Evolutionary conservation across 148 eudicot genomes (phyloP), one percentile per base, ranked within the genome.

Genomic region (Oxyria digyna): DNA sequence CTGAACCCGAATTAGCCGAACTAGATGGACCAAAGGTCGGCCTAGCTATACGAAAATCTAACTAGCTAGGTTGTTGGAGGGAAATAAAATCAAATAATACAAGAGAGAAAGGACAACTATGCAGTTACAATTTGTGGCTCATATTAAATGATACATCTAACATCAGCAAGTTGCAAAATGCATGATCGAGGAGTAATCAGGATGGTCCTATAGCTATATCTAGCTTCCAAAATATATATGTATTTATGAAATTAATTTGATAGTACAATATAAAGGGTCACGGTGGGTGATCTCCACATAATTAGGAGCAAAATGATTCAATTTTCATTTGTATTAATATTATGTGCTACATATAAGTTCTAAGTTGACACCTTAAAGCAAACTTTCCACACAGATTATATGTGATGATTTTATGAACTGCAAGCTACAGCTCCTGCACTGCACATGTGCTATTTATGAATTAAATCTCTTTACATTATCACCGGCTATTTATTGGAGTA

Each of bases 21-120:
- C 6, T 20, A 49, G 55, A 48, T 20, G 1, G 23, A 18, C 24
- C 32, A 5, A 23, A 23, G 62, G 29, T n/a, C 12, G 31, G 29
- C 3, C 29, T 24, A 6, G 4, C 54, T 52, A 52, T 27, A 55
- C 26, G 33, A 17, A 10, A 55, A 38, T 38, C 41, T 38, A 1
- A 20, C 50, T 45, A 55, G 62, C 62, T 55, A 55, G 62, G 62
- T 55, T 55, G 62, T 55, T 55, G 62, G 62, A 26, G 33, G 5
- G 33, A 26, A 13, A 23, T 52, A n/a, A n/a, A n/a, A n/a, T n/a
- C n/a, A n/a, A 55, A 49, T 55, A 27, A 49, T 18, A 18, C 62
- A 24, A 55, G 62, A 57, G 33, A 27, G 6, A 15, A 50, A 45
- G 57, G 57, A 49, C 55, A 49, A 49, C 4, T 49, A 15, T 20